Evolutionary conservation across 176 grass and related monocot genomes (phyloP).

Genomic region (Chrysopogon serrulatus): DNA sequence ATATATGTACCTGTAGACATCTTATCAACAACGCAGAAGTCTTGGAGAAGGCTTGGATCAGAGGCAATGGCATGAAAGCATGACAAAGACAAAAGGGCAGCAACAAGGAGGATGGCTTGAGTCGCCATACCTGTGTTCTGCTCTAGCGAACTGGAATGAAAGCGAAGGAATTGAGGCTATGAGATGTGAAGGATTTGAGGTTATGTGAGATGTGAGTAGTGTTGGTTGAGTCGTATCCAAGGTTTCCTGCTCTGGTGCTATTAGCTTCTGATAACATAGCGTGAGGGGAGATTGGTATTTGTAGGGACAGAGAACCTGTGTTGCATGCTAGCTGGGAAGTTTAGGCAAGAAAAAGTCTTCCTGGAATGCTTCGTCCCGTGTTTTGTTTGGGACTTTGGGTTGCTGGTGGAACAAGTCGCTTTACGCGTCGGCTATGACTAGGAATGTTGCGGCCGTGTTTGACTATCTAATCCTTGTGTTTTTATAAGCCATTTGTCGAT

Average conservation of each 20-base stretch:
- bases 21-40: not conserved
- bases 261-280: not conserved
- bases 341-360: not conserved
- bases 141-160: no score
- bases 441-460: not conserved
- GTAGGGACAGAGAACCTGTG: not conserved
- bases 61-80: not conserved
- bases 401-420: not conserved
- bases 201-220: not conserved
- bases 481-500: not conserved
- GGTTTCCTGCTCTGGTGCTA: not conserved
- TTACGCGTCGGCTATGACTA: no score
- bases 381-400: no score
- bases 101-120: not conserved
- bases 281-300: not conserved
- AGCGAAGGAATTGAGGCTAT: no score
- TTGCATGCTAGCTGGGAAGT: not conserved
- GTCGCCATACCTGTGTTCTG: not conserved
- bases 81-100: not conserved
- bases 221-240: not conserved
- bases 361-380: not conserved
- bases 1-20: not conserved
- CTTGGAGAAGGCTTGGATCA: not conserved
- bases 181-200: no score
- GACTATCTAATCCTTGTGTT: not conserved